Percentiles rank a stretch among this genome's conserved stretches.
Evolutionary conservation across 2,329 filamentous ascomycete species (phyloP).

Genomic region (Rachicladosporium sp.): DNA sequence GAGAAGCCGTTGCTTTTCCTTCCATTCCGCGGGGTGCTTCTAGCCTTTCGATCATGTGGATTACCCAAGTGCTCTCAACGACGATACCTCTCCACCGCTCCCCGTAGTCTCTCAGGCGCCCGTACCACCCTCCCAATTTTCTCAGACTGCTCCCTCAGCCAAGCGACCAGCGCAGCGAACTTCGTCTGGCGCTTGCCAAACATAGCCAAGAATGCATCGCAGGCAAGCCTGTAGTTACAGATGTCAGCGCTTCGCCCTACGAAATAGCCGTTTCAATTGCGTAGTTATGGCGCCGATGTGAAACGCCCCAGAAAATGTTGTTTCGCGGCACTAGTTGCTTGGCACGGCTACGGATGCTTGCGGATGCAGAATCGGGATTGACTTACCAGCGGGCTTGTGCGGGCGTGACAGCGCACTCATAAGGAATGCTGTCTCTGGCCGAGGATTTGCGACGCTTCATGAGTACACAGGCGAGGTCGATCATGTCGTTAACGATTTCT

Average conservation of each 20-base stretch:
- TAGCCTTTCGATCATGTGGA: no score
- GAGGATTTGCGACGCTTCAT: conserved; percentile 39
- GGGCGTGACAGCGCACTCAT: conserved; percentile 48
- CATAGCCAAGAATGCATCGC: conserved; percentile 56
- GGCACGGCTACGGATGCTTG: background rate
- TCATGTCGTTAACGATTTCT: conserved; percentile 55
- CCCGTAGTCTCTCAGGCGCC: conserved; percentile 21
- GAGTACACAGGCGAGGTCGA: conserved; percentile 51
- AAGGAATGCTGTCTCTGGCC: conserved; percentile 27
- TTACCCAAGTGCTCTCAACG: background rate
- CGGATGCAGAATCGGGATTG: background rate
- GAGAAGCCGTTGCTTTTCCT: no score
- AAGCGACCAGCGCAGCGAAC: conserved; percentile 52
- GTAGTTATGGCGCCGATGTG: no score
- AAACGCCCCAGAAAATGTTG: no score
- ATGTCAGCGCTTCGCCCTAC: no score
- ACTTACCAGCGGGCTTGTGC: conserved; percentile 52
- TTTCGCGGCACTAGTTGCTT: background rate
- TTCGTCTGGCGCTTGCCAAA: conserved; percentile 59
- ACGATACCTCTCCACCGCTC: conserved; percentile 6
- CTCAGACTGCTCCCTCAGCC: conserved; percentile 40
- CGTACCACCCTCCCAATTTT: conserved; percentile 19
- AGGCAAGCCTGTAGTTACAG: conserved; percentile 44
- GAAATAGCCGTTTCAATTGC: no score
- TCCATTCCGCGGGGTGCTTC: no score